Percentiles rank a stretch among this genome's conserved stretches.
Conservation (phyloP, 371 early-diverging fungal species). For the Chytridiales sp. region DNA sequence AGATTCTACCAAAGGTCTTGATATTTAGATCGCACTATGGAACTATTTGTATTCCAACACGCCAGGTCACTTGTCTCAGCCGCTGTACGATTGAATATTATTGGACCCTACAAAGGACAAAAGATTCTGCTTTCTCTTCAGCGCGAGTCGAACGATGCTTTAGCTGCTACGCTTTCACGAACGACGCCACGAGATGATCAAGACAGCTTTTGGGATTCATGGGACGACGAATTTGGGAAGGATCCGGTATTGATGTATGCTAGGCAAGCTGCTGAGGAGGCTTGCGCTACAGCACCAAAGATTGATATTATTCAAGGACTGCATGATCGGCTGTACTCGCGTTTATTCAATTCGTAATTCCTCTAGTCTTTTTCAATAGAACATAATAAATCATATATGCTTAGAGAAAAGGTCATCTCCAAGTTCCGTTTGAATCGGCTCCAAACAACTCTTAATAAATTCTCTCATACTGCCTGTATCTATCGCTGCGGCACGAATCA, state of each 20-base stretch:
- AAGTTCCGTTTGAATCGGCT: too few species aligned
- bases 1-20: constrained; percentile 2
- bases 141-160: neutral
- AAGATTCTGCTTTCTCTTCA: constrained; percentile 63
- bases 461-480: too few species aligned
- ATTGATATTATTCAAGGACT: constrained; percentile 85
- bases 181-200: neutral
- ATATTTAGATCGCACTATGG: constrained; percentile 65
- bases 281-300: constrained; percentile 69
- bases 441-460: too few species aligned
- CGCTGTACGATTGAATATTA: constrained; percentile 82
- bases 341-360: constrained; percentile 85
- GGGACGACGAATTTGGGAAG: constrained; percentile 31
- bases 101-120: constrained; percentile 89
- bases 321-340: constrained; percentile 84
- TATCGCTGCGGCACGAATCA: too few species aligned
- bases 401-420: too few species aligned
- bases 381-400: too few species aligned
- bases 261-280: constrained; percentile 52
- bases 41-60: constrained; percentile 79
- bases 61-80: constrained; percentile 80
- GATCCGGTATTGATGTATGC: neutral
- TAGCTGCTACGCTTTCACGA: neutral
- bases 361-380: too few species aligned
- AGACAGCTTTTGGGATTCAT: neutral